Evolutionary conservation across 805 yeast species (phyloP), one percentile per base, ranked within the genome.

Genomic region (Candida hispaniensis): DNA sequence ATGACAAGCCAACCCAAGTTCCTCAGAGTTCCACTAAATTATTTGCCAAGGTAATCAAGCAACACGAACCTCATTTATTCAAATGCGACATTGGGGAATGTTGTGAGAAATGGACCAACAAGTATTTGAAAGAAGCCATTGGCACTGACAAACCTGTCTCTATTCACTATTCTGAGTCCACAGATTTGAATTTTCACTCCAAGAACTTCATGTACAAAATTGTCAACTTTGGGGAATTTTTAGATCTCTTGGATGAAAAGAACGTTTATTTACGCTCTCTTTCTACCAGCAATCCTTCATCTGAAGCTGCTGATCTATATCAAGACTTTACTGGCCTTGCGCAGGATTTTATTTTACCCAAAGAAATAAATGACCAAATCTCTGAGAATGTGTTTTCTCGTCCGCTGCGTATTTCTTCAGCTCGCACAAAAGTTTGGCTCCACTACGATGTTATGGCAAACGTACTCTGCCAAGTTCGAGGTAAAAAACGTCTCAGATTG

Each of bases 401-500:
- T 1, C 60, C 59, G 5, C 39, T 59, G 26, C 34, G 60, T 21
- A 43, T 59, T 12, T 48, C 62, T 2, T 52, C 61, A 16, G 45
- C 58, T 4, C 43, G 45, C 11, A 52, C 57, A 2, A 43, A 53
- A 4, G 50, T 55, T 41, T 56, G 61, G 60, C 50, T 59, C 6
- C 62, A 54, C 25, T 58, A 56, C 42, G 61, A 60, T 34, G 58
- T 53, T n/a, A 55, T 53, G 7, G 52, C 64, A 11, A 55, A 55
- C 28, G 45, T 59, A 9, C 44, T 59, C 3, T 53, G 55, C 23
- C 64, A 60, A 38, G 44, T 59, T 6, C 40, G 41, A 7, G 64
- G 64, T 3, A 27, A 42, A 13, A 58, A 56, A 27, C 34, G 46
- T 10, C 45, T 60, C 10, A 43, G 59, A 7, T 36, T 60, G 18